Conservation (phyloP, 2,329 filamentous ascomycete genomes). For the Colletotrichum sp. region DNA sequence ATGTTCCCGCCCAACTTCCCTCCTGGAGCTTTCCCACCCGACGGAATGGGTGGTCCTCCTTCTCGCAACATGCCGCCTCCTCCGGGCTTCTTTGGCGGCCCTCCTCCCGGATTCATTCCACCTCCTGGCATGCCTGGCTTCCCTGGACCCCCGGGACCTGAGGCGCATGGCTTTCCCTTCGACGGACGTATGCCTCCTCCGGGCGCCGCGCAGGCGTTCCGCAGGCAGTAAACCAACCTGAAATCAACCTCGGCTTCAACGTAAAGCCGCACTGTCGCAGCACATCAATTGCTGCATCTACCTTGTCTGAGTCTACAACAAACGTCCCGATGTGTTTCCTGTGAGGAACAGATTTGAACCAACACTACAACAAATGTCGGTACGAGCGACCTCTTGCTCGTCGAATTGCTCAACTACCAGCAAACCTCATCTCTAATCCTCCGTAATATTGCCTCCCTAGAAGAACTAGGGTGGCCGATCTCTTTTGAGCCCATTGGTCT, state of each 20-base stretch:
- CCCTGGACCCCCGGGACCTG: slow-evolving; percentile 54
- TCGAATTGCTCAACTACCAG: neutral
- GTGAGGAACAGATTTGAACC: neutral
- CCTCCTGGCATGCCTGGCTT: slow-evolving; percentile 62
- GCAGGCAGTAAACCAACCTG: slow-evolving; percentile 33
- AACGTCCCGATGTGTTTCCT: neutral
- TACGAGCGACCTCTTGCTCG: neutral
- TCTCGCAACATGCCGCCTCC: slow-evolving; percentile 63
- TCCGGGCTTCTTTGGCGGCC: slow-evolving; percentile 60
- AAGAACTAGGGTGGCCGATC: neutral
- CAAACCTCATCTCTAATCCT: neutral
- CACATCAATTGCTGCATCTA: neutral
- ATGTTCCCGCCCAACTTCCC: slow-evolving; percentile 70
- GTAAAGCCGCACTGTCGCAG: neutral
- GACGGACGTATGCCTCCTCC: slow-evolving; percentile 62
- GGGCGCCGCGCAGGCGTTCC: slow-evolving; percentile 41
- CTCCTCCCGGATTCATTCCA: slow-evolving; percentile 55
- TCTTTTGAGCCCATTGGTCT: neutral
- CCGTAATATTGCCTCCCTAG: neutral
- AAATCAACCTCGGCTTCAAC: neutral
- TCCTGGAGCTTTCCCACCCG: slow-evolving; percentile 50
- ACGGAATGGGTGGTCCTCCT: slow-evolving; percentile 53
- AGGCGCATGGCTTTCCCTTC: slow-evolving; percentile 56
- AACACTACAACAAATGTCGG: neutral
- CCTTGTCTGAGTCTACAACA: neutral